Evolutionary conservation across 1,139 yeast species (phyloP), one percentile per base, ranked within the genome.

Genomic region (Meyerozyma smithsonii): DNA sequence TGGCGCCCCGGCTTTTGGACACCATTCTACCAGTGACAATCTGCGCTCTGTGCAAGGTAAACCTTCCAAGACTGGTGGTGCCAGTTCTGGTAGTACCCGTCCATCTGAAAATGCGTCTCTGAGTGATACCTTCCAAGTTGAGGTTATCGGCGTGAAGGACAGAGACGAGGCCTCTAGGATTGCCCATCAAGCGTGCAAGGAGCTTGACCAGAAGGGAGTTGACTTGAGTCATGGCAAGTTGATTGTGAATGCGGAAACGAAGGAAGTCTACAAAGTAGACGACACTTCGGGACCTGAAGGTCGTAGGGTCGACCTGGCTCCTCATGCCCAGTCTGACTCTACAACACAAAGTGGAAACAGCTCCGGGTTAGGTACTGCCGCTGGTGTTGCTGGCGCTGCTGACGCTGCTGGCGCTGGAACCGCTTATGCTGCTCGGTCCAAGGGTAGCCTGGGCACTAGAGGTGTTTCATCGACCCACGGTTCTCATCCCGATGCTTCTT

Each of bases 71-170:
- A n/a, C n/a, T n/a, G n/a, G n/a, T n/a, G n/a, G n/a, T n/a, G n/a
- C n/a, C n/a, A n/a, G 24, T 15, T 5, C 33, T 24, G 44, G 38
- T 21, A 35, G 35, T 14, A 35, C 39, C n/a, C 43, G 41, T 15
- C 37, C 35, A 3, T 30, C 34, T 14, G 37, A 35, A n/a, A 35
- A 26, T n/a, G 37, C 21, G 15, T 40, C 38, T 14, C 37, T 37
- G 26, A 30, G 19, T 15, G 44, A 50, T 23, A 50, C 53, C 18
- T 51, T 64, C 24, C 55, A 61, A 19, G 67, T 67, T 28, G 72
- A 66, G 47, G 72, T 67, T 11, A 57, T 66, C 46, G 72, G 72
- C 23, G 61, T 63, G 33, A 54, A 61, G 4, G 68, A 64, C 48
- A 55, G 55, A 39, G 54, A 51, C 8, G 50, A 55, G 20, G 72